Percentiles rank a stretch among this genome's conserved stretches.
These are phyloP conservation scores for Aspergillus affinis DNA, from an alignment of 495 filamentous ascomycete species.

Conservation along the genomic window DNA sequence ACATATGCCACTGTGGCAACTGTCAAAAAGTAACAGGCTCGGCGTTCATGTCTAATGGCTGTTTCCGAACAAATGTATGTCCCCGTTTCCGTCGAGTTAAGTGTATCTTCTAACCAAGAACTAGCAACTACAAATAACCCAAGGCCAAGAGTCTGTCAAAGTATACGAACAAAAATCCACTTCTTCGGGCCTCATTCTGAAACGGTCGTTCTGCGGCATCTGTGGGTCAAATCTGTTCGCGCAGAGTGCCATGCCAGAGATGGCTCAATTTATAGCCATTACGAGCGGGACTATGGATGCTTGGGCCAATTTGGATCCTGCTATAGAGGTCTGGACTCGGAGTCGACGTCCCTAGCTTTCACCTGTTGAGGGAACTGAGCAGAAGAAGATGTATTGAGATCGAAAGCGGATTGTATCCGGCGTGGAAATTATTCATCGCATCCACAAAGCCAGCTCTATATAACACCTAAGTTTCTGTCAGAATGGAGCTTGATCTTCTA, in stretches of 20 bases:
- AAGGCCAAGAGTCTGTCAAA: conserved; percentile 10
- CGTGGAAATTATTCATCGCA: no score
- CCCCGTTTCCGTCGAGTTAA: not conserved
- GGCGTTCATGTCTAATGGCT: conserved; percentile 13
- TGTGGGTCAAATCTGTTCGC: conserved; percentile 19
- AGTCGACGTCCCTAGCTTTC: conserved; percentile 10
- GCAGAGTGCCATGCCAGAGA: not conserved
- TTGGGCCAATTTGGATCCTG: not conserved
- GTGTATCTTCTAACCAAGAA: not conserved
- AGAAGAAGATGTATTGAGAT: conserved; percentile 6
- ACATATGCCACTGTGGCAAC: conserved; percentile 15
- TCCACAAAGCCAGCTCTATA: no score
- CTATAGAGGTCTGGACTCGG: conserved; percentile 4
- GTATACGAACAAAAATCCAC: conserved; percentile 9
- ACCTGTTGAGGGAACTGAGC: conserved; percentile 2
- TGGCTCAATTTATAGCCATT: not conserved
- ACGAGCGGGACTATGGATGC: conserved; percentile 14
- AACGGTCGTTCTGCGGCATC: conserved; percentile 16
- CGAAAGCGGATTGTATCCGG: no score
- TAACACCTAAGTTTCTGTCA: no score
- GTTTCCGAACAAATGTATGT: conserved; percentile 3
- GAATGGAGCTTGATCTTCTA: no score
- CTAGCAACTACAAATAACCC: conserved; percentile 10
- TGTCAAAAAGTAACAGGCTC: conserved; percentile 15
- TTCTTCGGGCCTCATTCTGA: conserved; percentile 6